These are phyloP conservation scores for Centella asiatica DNA, from an alignment of 129 eudicot species.

Conservation along the genomic window DNA sequence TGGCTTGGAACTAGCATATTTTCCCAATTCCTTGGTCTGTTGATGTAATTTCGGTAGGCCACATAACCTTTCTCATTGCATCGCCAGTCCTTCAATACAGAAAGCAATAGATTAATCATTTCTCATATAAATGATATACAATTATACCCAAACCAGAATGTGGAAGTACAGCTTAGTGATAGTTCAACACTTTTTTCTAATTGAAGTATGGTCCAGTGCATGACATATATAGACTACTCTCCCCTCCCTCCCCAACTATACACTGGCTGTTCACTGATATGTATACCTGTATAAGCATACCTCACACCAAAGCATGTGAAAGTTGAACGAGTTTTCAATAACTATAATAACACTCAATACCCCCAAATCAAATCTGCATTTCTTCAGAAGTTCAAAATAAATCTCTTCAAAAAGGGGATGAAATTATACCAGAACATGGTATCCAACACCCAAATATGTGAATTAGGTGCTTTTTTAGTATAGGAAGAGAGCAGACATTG, in stretches of 20 bases:
- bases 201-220: no score
- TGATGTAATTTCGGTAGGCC: slow-evolving; percentile 79
- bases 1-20: slow-evolving; percentile 42
- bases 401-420: background rate
- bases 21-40: slow-evolving; percentile 82
- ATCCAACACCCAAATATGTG: background rate
- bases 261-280: background rate
- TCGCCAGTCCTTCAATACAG: slow-evolving; percentile 74
- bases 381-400: background rate
- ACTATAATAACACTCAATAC: background rate
- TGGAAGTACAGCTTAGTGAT: background rate
- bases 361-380: background rate
- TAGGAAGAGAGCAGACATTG: no score
- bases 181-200: background rate
- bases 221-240: no score
- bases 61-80: slow-evolving; percentile 88
- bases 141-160: background rate
- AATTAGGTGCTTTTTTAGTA: background rate
- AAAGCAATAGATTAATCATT: slow-evolving; percentile 5
- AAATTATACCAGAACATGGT: no score
- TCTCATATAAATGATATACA: background rate
- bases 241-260: background rate
- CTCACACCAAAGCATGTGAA: background rate
- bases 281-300: background rate
- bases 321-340: background rate